Base-by-base conservation (phyloP, 1,284 basidiomycete genomes). In the Irpex sp. region DNA sequence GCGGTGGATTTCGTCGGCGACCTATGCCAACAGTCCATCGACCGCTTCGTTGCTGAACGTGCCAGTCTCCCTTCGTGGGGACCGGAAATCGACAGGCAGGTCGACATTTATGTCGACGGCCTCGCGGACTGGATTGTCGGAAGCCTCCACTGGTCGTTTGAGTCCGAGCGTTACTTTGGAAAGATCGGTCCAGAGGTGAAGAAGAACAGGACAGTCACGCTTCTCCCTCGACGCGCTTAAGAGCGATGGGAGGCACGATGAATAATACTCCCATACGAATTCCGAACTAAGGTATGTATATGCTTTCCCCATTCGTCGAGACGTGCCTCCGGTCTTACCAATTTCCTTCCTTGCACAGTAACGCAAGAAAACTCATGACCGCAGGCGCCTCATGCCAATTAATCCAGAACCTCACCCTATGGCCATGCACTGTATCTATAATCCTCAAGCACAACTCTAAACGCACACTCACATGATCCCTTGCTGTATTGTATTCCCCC, bases 1-100 rank as follows among this genome's bases (percentile, higher is more conserved):
- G 77, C 79, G 38, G 71, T 80, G 48, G 76, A 81, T 67, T 78
- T 77, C 66, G 74, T 79, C 36, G 78, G 78, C 47, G 70, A 73
- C 19, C 72, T 79, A 63, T 79, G 77, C 71, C 70, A 74, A 63
- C 65, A 72, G 47, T 74, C 76, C 61, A 75, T 78, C 67, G 74
- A 78, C 62, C 72, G 73, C 26, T 79, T 79, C 69, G 59, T 74
- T 58, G 66, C 68, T 57, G 71, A 78, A 60, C 69, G 71, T 56
- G 69, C 65, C 26, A 67, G 68, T 7, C 62, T 79, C 21, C 78
- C 78, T 5, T 77, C 76, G 3, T 79, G 76, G 74, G 76, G 75
- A 26, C 71, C 74, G 13, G 67, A 74, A 54, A 69, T 78, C 64
- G 78, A 80, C 67, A 59, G 38, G 19, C 71, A 75, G 63, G 71